A percentile compares a stretch with the other conserved stretches of the same genome.
Conservation (phyloP, 2,329 filamentous ascomycete species). For the Aaosphaeria arxii region DNA sequence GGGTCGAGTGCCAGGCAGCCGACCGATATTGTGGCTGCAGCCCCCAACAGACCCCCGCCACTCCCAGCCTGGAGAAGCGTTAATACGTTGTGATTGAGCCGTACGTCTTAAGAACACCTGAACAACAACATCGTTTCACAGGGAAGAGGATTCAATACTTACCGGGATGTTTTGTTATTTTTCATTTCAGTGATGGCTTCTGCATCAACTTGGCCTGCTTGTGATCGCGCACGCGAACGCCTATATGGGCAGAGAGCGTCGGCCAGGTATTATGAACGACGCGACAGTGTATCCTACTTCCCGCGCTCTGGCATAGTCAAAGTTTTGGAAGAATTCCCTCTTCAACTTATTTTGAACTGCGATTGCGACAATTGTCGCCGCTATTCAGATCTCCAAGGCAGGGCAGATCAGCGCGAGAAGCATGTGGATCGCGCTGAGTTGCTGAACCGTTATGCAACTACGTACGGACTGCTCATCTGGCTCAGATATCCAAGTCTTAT, state of each 20-base stretch:
- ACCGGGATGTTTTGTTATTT: neutral
- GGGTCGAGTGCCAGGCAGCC: no score
- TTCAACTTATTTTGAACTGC: neutral
- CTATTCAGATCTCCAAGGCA: neutral
- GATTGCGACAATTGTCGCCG: neutral
- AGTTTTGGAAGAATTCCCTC: neutral
- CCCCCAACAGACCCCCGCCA: no score
- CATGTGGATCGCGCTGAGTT: neutral
- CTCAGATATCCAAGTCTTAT: neutral
- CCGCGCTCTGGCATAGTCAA: neutral
- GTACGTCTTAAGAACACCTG: no score
- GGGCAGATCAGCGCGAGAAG: neutral
- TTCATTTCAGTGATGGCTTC: neutral
- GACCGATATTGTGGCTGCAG: no score
- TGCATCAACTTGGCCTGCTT: neutral
- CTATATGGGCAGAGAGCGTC: neutral
- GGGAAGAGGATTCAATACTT: neutral
- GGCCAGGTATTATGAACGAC: neutral
- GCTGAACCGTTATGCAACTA: constrained; percentile 1
- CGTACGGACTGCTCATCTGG: constrained; percentile 1
- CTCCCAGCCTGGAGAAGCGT: no score
- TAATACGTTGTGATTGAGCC: no score
- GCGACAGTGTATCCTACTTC: neutral
- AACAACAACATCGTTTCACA: no score
- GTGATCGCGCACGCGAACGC: neutral